These are phyloP conservation scores for Coffea humblotiana DNA, from an alignment of 305 asterid genomes.

Conservation along the genomic window DNA sequence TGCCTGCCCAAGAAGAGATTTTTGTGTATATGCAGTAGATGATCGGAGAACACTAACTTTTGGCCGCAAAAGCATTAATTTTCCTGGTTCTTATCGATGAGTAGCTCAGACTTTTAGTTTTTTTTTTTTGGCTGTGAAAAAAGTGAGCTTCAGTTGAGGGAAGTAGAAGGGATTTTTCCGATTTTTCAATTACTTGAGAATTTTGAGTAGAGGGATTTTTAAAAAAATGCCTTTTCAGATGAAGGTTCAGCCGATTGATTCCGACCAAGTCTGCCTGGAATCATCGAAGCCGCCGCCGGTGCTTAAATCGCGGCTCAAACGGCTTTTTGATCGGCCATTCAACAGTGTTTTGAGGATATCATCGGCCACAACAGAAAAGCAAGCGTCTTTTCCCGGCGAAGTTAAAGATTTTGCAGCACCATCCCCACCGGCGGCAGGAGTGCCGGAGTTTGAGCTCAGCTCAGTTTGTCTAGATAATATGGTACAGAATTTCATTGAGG, in stretches of 20 bases:
- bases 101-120: conserved; percentile 9
- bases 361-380: conserved; percentile 47
- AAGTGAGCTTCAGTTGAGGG: conserved; percentile 8
- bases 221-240: conserved; percentile 58
- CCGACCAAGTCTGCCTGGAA: conserved; percentile 25
- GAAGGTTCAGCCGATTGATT: conserved; percentile 89
- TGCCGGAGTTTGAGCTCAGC: conserved; percentile 84
- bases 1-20: neutral
- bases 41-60: conserved; percentile 7
- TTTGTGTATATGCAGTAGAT: neutral
- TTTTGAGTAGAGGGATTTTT: neutral
- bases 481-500: conserved; percentile 92
- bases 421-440: conserved; percentile 12
- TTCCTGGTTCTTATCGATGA: neutral
- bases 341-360: conserved; percentile 58
- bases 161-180: neutral
- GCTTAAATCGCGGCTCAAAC: conserved; percentile 70
- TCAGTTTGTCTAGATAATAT: conserved; percentile 76
- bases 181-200: neutral
- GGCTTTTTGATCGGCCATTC: conserved; percentile 91
- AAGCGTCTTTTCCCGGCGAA: conserved; percentile 35
- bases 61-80: neutral
- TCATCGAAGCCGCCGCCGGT: conserved; percentile 54
- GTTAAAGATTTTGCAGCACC: conserved; percentile 23
- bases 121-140: neutral